Evolutionary conservation across 2,329 filamentous ascomycete species (phyloP).

Genomic region (Nothopassalora personata): DNA sequence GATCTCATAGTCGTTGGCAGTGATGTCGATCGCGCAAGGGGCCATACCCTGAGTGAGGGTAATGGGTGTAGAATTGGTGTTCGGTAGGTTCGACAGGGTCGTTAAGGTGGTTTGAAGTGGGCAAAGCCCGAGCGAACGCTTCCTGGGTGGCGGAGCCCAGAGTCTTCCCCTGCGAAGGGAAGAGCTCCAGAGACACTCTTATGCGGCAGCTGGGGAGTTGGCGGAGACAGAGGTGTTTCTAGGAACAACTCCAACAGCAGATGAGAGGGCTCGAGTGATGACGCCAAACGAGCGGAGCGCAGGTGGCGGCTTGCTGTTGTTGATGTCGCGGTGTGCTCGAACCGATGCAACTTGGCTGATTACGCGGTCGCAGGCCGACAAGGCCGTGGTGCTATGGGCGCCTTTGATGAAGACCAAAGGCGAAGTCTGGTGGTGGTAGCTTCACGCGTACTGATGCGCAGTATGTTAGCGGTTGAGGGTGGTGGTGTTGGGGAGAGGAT

Average conservation of each 20-base stretch:
- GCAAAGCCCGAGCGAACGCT: slow-evolving; percentile 79
- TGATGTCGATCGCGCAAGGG: slow-evolving; percentile 59
- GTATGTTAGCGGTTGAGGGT: neutral
- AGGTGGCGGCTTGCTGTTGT: slow-evolving; percentile 44
- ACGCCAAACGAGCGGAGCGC: slow-evolving; percentile 22
- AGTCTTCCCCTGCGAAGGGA: slow-evolving; percentile 99
- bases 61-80: slow-evolving; percentile 13
- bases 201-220: slow-evolving; percentile 95
- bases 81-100: slow-evolving; percentile 35
- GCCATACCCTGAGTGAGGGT: slow-evolving; percentile 56
- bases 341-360: slow-evolving; percentile 45
- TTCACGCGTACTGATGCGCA: slow-evolving; percentile 11
- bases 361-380: slow-evolving; percentile 37
- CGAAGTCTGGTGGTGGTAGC: slow-evolving; percentile 15
- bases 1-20: slow-evolving; percentile 34
- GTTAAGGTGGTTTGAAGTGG: slow-evolving; percentile 94
- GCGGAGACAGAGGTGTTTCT: slow-evolving; percentile 50
- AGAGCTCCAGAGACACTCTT: slow-evolving; percentile 96
- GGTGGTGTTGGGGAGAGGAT: neutral
- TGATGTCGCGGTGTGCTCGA: slow-evolving; percentile 43
- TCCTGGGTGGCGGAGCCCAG: slow-evolving; percentile 74
- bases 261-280: slow-evolving; percentile 36
- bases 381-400: slow-evolving; percentile 40
- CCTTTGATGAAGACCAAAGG: slow-evolving; percentile 39
- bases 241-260: slow-evolving; percentile 40